Percentiles rank a stretch among this genome's conserved stretches.
phyloP scores from a whole-genome alignment of 345 rosid genomes.

The Arabis hirsuta region DNA sequence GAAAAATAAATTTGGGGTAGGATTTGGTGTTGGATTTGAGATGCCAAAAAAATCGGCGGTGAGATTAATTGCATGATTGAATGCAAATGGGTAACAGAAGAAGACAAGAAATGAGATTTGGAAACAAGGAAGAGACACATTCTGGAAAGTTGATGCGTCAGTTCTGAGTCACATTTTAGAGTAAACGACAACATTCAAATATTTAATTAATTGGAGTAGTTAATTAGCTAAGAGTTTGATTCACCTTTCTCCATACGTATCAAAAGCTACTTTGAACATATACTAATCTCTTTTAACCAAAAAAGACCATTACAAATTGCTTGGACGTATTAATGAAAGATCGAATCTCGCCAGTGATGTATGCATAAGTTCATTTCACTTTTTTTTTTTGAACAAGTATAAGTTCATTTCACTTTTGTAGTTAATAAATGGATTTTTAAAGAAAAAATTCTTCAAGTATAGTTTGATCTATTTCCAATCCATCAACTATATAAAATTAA shows the following conservation, averaged over 20 bases:
- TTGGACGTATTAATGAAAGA: too few species aligned
- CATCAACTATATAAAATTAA: too few species aligned
- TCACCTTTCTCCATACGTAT: neutral
- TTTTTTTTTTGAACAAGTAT: neutral
- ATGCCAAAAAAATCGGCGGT: neutral
- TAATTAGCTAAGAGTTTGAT: neutral
- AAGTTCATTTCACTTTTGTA: neutral
- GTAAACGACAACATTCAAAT: constrained; percentile 31
- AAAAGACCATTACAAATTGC: neutral
- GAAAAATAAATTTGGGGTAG: too few species aligned
- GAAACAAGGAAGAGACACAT: constrained; percentile 13
- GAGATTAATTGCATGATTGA: constrained; percentile 10
- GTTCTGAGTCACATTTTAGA: constrained; percentile 33
- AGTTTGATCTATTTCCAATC: too few species aligned
- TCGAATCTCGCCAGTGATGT: neutral
- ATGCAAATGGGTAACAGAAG: constrained; percentile 19
- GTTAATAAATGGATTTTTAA: neutral
- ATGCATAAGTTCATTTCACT: neutral
- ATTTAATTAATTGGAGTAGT: neutral
- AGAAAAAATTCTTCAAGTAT: too few species aligned
- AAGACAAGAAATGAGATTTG: constrained; percentile 28
- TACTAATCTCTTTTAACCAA: neutral
- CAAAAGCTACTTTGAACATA: constrained; percentile 2
- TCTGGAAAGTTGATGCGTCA: constrained; percentile 16
- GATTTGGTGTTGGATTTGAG: too few species aligned